Conservation (phyloP, 2,329 filamentous ascomycete species). For the Alternaria solani region DNA sequence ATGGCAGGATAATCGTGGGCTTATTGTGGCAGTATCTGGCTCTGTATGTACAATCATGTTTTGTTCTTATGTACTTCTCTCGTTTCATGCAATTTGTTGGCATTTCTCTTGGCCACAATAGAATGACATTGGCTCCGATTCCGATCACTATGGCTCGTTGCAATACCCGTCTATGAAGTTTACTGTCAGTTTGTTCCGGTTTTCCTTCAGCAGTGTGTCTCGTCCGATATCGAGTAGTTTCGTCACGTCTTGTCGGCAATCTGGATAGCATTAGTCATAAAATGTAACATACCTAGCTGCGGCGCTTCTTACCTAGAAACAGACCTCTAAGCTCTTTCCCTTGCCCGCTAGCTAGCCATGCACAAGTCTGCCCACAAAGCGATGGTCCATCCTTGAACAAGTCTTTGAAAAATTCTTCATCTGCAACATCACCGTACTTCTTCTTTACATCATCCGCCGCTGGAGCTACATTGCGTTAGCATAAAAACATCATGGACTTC, state of each 20-base stretch:
- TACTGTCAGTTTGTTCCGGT: slow-evolving; percentile 36
- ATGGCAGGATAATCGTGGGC: neutral
- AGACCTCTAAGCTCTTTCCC: slow-evolving; percentile 40
- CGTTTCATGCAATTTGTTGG: neutral
- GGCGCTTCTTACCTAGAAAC: slow-evolving; percentile 30
- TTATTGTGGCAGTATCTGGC: neutral
- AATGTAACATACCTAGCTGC: fast-evolving
- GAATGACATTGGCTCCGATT: neutral
- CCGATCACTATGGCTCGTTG: slow-evolving; percentile 34
- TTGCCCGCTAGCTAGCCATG: slow-evolving; percentile 37
- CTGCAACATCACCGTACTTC: slow-evolving; percentile 39
- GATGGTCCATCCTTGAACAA: slow-evolving; percentile 40
- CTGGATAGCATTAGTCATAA: slow-evolving; percentile 7
- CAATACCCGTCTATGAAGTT: slow-evolving; percentile 44
- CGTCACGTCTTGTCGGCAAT: slow-evolving; percentile 42
- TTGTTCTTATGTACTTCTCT: neutral
- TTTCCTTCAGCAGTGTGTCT: slow-evolving; percentile 37
- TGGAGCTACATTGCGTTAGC: slow-evolving; percentile 25
- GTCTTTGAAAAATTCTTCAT: slow-evolving; percentile 35
- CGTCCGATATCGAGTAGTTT: slow-evolving; percentile 35
- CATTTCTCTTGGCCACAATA: neutral
- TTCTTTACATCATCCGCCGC: slow-evolving; percentile 33
- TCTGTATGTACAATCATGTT: neutral
- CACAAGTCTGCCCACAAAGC: slow-evolving; percentile 44
- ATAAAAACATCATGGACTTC: neutral